Percentiles rank a stretch among this genome's conserved stretches.
These are phyloP conservation scores for Antrodiella citrinella DNA, from an alignment of 768 basidiomycete species.

Conservation along the genomic window DNA sequence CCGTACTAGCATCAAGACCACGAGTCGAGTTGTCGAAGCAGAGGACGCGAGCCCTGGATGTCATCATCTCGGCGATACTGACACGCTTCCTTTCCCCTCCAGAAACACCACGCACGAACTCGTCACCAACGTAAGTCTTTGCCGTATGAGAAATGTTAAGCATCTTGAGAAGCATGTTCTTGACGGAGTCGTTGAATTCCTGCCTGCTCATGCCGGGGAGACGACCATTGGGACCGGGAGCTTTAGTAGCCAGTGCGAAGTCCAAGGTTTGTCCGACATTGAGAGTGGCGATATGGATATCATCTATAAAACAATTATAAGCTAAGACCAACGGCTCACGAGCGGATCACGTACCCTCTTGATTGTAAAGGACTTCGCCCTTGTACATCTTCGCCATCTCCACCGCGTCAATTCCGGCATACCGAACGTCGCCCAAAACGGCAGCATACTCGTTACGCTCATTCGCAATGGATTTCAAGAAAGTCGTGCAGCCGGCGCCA, in stretches of 20 bases:
- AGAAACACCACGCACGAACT: slow-evolving; percentile 74
- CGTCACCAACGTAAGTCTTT: slow-evolving; percentile 78
- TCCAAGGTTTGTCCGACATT: slow-evolving; percentile 72
- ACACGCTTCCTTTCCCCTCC: slow-evolving; percentile 79
- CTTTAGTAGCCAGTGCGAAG: slow-evolving; percentile 66
- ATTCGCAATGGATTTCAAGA: slow-evolving; percentile 80
- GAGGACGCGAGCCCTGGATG: slow-evolving; percentile 71
- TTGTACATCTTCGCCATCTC: slow-evolving; percentile 74
- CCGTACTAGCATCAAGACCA: slow-evolving; percentile 80
- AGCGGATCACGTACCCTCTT: slow-evolving; percentile 42
- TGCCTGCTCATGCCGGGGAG: slow-evolving; percentile 58
- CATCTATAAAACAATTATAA: slow-evolving; percentile 41
- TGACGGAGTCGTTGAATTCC: slow-evolving; percentile 47
- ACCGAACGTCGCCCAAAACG: slow-evolving; percentile 67
- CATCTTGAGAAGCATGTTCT: slow-evolving; percentile 61
- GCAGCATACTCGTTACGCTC: slow-evolving; percentile 54
- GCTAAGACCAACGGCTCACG: neutral
- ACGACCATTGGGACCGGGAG: slow-evolving; percentile 66
- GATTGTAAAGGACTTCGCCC: slow-evolving; percentile 75
- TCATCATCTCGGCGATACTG: slow-evolving; percentile 83
- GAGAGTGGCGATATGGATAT: slow-evolving; percentile 76
- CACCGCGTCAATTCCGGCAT: slow-evolving; percentile 68
- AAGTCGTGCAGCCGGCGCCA: slow-evolving; percentile 79
- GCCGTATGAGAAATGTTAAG: slow-evolving; percentile 79
- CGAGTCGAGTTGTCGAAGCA: slow-evolving; percentile 82